Evolutionary conservation across 805 yeast species (phyloP), one percentile per base, ranked within the genome.

Genomic region (Ogataea minuta): DNA sequence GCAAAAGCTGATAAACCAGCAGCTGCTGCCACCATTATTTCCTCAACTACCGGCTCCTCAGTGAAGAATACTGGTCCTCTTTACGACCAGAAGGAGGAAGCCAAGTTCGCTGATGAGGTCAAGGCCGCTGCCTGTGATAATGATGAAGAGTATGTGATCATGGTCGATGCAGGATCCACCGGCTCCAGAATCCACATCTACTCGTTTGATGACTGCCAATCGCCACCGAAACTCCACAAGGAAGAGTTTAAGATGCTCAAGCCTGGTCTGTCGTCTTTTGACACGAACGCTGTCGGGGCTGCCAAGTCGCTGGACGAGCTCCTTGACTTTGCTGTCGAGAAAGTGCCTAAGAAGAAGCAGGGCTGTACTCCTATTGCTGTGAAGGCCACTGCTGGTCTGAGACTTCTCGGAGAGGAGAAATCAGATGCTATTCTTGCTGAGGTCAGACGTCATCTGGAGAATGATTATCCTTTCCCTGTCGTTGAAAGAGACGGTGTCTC

Each of bases 111-210:
- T 3, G 46, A 38, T 14, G 44, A 41, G 27, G 41, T 27, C 15
- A 43, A 44, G 32, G 36, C 49, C 29, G 58, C 57, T 14, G 46
- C 50, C 14, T 72, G 78, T 54, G 55, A 45, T 41, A 50, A 61
- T 15, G 61, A 66, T 31, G 64, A 76, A 24, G 84, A 84, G 57
- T 91, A 74, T 53, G 97, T 90, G 21, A 76, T 93, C 16, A 89
- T 93, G 96, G 71, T 93, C 41, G 99, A 93, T 68, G 99, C 99
- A 6, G 99, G 99, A 7, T 90, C 98, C 1, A 84, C 95, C 11
- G 99, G 99, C 23, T 89, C 97, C 11, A 81, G 99, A 62, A 85
- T 93, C 27, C 99, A 95, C 63, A 82, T 93, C 33, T 93, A 95
- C 66, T 80, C 84, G 53, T 93, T 93, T 67, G 86, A 88, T 67